These are phyloP conservation scores for Lithospermum erythrorhizon DNA, from an alignment of 257 asterid genomes.

Conservation along the genomic window DNA sequence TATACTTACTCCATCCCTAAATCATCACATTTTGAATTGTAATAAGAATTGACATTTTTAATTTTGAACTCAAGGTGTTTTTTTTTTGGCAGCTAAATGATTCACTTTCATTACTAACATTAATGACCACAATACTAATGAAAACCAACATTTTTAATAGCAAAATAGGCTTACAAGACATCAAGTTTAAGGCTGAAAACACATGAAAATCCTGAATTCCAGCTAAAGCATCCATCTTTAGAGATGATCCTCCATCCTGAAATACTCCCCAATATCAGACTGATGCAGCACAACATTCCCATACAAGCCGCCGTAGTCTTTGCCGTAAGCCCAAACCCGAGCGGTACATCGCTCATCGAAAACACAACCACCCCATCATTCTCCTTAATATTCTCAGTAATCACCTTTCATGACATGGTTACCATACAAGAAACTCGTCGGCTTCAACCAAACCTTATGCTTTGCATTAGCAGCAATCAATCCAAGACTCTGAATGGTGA, in stretches of 20 bases:
- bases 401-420: slow-evolving; percentile 84
- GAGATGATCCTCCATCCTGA: slow-evolving; percentile 88
- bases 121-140: too few relatives aligned
- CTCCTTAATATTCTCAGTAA: slow-evolving; percentile 66
- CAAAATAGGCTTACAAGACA: too few relatives aligned
- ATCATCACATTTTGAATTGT: too few relatives aligned
- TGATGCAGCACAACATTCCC: slow-evolving; percentile 76
- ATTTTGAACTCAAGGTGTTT: too few relatives aligned
- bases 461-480: slow-evolving; percentile 64
- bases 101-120: too few relatives aligned
- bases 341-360: slow-evolving; percentile 77
- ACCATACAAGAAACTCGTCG: slow-evolving; percentile 71
- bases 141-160: too few relatives aligned
- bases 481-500: slow-evolving; percentile 54
- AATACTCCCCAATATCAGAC: slow-evolving; percentile 79
- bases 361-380: slow-evolving; percentile 84
- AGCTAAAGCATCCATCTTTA: slow-evolving; percentile 12
- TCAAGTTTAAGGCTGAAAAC: too few relatives aligned
- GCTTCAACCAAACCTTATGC: slow-evolving; percentile 90
- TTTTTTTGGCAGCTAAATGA: too few relatives aligned
- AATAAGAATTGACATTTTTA: too few relatives aligned
- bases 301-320: slow-evolving; percentile 66
- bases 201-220: too few relatives aligned
- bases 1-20: too few relatives aligned
- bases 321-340: slow-evolving; percentile 86